These are phyloP conservation scores for Halophytophthora batemanensis DNA, from an alignment of 352 stramenopile species.

Conservation along the genomic window DNA sequence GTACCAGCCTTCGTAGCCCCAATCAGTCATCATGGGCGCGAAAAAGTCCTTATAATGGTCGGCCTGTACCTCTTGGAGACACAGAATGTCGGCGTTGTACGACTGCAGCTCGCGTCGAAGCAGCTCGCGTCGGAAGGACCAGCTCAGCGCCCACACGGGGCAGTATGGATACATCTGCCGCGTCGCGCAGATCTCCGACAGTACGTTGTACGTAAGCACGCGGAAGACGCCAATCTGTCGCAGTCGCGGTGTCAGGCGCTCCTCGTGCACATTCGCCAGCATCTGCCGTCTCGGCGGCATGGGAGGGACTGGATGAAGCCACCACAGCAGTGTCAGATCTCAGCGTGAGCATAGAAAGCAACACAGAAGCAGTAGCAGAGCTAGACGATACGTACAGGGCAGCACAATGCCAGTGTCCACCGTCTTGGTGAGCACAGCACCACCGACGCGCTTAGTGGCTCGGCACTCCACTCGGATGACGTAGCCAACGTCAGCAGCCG, in stretches of 20 bases:
- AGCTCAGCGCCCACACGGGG: slow-evolving; percentile 96
- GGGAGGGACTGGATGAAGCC: slow-evolving; percentile 51
- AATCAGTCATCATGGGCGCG: slow-evolving; percentile 92
- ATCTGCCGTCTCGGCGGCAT: slow-evolving; percentile 76
- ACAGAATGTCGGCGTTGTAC: slow-evolving; percentile 96
- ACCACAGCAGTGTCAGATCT: slow-evolving; percentile 19
- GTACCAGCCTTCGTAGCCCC: slow-evolving; percentile 97
- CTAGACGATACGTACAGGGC: slow-evolving; percentile 75
- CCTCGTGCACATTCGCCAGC: slow-evolving; percentile 80
- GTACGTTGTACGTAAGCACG: slow-evolving; percentile 89
- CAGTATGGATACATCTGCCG: slow-evolving; percentile 96
- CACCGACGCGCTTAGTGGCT: slow-evolving; percentile 52
- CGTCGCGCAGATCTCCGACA: slow-evolving; percentile 92
- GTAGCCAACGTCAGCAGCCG: slow-evolving; percentile 63
- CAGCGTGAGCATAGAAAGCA: not conserved
- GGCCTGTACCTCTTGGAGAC: slow-evolving; percentile 97
- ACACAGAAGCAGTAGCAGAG: too few species aligned
- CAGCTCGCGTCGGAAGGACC: slow-evolving; percentile 94
- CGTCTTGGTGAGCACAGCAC: slow-evolving; percentile 58
- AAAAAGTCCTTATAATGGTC: slow-evolving; percentile 98
- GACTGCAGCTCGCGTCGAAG: slow-evolving; percentile 88
- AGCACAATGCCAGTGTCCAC: slow-evolving; percentile 85
- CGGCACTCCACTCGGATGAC: slow-evolving; percentile 81
- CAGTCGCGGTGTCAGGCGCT: slow-evolving; percentile 61
- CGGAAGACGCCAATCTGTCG: slow-evolving; percentile 81